Conservation (phyloP, 768 basidiomycete species). For the Agrocybe praecox region DNA sequence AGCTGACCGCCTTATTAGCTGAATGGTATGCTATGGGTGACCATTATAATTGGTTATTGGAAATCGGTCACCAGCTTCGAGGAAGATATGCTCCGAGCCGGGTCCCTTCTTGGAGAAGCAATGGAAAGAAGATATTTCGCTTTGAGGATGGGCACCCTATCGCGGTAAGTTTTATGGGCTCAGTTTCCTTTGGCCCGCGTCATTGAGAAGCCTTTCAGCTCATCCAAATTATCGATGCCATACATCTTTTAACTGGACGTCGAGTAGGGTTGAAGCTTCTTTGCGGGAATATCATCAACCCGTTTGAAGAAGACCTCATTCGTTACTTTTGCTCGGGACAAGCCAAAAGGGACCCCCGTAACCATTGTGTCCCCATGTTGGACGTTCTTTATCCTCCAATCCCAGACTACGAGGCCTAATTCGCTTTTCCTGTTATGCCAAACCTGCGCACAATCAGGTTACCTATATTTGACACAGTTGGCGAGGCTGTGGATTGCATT, state of each 20-base stretch:
- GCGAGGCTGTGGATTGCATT: constrained; percentile 34
- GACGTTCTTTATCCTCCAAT: constrained; percentile 15
- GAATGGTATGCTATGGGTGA: neutral
- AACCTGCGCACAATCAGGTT: constrained; percentile 20
- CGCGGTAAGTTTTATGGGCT: neutral
- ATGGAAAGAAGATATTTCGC: neutral
- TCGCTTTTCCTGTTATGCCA: constrained; percentile 29
- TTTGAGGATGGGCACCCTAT: neutral
- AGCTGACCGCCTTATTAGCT: too few species aligned
- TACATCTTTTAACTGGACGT: constrained; percentile 27
- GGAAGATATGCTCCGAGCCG: constrained; percentile 31
- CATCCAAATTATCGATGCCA: constrained; percentile 27
- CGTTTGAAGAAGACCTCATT: constrained; percentile 30
- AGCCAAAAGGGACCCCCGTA: constrained; percentile 23
- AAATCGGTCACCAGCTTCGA: constrained; percentile 31
- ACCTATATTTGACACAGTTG: constrained; percentile 35
- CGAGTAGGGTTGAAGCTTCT: constrained; percentile 28
- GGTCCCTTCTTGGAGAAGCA: constrained; percentile 33
- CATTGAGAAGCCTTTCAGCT: constrained; percentile 12
- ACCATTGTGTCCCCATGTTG: constrained; percentile 35
- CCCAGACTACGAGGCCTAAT: constrained; percentile 20
- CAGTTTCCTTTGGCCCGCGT: too few species aligned
- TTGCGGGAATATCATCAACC: constrained; percentile 15
- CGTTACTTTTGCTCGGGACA: constrained; percentile 16
- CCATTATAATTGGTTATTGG: constrained; percentile 28